Evolutionary conservation across 352 stramenopile genomes (phyloP).

Genomic region (Pythium rishiriense): DNA sequence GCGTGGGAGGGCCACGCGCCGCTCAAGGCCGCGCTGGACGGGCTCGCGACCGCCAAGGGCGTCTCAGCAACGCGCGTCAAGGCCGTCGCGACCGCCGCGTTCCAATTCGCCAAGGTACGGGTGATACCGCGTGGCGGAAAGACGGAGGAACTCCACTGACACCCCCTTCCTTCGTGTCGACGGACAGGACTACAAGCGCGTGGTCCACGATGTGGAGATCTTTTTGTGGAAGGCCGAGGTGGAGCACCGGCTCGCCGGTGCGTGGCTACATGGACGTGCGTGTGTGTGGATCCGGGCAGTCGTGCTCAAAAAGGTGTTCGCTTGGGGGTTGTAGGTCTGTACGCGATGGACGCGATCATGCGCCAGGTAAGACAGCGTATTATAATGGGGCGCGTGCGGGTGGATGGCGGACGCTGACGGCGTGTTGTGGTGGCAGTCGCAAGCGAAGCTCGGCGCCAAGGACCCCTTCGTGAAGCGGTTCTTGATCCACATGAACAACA

Average conservation of each 20-base stretch:
- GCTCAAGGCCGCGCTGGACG: slow-evolving; percentile 68
- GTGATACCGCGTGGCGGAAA: not conserved
- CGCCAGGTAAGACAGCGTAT: slow-evolving; percentile 46
- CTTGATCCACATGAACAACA: slow-evolving; percentile 66
- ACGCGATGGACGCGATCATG: slow-evolving; percentile 85
- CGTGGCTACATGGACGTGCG: slow-evolving; percentile 7
- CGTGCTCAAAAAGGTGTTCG: too few relatives aligned
- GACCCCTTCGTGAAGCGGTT: slow-evolving; percentile 83
- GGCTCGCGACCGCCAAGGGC: slow-evolving; percentile 70
- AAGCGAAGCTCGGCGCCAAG: slow-evolving; percentile 64
- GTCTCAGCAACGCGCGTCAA: slow-evolving; percentile 80
- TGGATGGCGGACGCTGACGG: too few relatives aligned
- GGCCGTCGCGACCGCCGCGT: slow-evolving; percentile 61
- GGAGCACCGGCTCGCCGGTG: slow-evolving; percentile 80
- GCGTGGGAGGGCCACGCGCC: slow-evolving; percentile 70
- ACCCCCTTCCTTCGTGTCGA: too few relatives aligned
- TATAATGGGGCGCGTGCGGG: not conserved
- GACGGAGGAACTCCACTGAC: not conserved
- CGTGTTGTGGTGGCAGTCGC: slow-evolving; percentile 39
- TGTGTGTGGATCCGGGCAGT: slow-evolving; percentile 14
- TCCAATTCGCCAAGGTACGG: slow-evolving; percentile 72
- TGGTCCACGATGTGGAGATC: slow-evolving; percentile 84
- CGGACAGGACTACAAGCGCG: slow-evolving; percentile 81
- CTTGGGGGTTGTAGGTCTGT: slow-evolving; percentile 46
- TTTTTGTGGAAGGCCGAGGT: slow-evolving; percentile 83